These are phyloP conservation scores for Oryza brachyantha DNA, from an alignment of 176 grass and related monocot species.

Conservation along the genomic window DNA sequence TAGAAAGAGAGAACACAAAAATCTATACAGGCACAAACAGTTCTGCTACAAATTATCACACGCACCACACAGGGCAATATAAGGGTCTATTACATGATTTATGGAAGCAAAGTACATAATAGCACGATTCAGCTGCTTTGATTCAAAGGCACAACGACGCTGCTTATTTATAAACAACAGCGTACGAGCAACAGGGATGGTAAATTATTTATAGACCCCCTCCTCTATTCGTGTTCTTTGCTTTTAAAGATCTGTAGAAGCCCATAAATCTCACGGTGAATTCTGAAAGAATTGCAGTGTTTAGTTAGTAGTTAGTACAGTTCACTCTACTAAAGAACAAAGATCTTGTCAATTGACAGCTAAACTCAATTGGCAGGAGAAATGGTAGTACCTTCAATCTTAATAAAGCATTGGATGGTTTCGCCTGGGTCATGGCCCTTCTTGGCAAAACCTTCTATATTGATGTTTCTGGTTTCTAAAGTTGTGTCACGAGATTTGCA, in stretches of 20 bases:
- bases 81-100: neutral
- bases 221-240: conserved; percentile 35
- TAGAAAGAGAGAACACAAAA: neutral
- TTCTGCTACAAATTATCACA: neutral
- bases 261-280: conserved; percentile 75
- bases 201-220: neutral
- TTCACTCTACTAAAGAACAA: neutral
- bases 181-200: neutral
- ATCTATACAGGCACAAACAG: neutral
- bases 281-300: conserved; percentile 41
- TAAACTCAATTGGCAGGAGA: neutral
- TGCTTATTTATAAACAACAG: conserved; percentile 20
- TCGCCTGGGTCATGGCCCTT: conserved; percentile 22
- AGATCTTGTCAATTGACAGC: neutral
- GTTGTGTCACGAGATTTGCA: conserved; percentile 5
- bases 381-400: conserved; percentile 52
- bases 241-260: conserved; percentile 47
- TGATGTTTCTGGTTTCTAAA: neutral
- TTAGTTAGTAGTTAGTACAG: neutral
- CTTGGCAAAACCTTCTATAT: conserved; percentile 34
- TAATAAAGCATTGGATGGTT: conserved; percentile 56
- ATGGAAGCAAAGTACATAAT: neutral
- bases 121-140: neutral
- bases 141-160: neutral
- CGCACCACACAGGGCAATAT: neutral